Base-by-base conservation (phyloP, 257 asterid genomes). In the Pogostemon cablin region DNA sequence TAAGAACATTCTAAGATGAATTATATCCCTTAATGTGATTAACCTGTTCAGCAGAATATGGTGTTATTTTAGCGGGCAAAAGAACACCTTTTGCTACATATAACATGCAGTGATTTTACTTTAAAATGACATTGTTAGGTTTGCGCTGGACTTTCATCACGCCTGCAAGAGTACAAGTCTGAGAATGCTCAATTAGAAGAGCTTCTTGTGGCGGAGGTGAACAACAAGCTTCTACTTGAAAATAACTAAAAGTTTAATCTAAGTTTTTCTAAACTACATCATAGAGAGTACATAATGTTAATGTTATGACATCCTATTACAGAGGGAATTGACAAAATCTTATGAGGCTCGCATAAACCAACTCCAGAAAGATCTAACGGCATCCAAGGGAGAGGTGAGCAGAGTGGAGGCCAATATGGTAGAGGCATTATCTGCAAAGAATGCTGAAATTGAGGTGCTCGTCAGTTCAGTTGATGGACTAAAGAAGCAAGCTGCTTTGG, bases 71-170 rank as follows among this genome's bases (percentile, higher is more conserved):
- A 63, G 74, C 58, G 35, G 48, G 52, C 50, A 67, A 61, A 62
- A 69, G 55, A 61, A 56, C 52, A 49, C 6, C 25, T 58, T 49
- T 47, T 5, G 53, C 47, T 17, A 38, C 57, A 62, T 66, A 9
- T 55, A 50, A 40, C 67, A 59, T 63, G 70, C 72, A 6, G 64
- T 9, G 7, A 32, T 20, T 62, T 79, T 67, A 3, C 55, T 49
- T 71, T 67, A 35, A 17, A 17, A 75, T 71, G 34, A 67, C 63
- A 75, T 76, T 43, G 60, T 72, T 87, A 95, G 98, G 95, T 95
- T 75, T 95, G 99, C 80, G 98, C 99, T 59, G 99, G 99, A 71
- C 97, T 95, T 71, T 95, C 99, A 69, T 85, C 97, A 59, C 99
- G 99, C 74, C 89, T 95, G 65, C 98, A 95, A 81, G 99, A 95